A percentile compares a stretch with the other conserved stretches of the same genome.
Evolutionary conservation across 345 rosid species (phyloP).

Genomic region (Gossypium stocksii): DNA sequence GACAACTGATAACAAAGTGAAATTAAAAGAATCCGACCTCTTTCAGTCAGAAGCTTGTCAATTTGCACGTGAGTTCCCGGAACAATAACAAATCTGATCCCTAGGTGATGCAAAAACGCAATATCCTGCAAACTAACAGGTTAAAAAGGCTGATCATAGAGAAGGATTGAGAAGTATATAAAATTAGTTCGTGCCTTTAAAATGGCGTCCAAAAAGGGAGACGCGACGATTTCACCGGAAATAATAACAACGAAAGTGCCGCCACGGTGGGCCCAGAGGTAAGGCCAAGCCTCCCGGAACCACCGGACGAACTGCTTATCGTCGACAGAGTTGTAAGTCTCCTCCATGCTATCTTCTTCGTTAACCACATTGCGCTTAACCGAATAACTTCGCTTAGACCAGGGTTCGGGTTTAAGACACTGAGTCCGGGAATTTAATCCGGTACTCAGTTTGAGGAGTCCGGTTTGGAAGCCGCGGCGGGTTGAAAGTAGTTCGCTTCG

Average conservation of each 20-base stretch:
- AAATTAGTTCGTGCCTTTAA: slow-evolving; percentile 49
- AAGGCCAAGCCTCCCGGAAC: slow-evolving; percentile 99
- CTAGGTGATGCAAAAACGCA: slow-evolving; percentile 86
- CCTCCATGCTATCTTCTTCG: slow-evolving; percentile 35
- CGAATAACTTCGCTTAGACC: slow-evolving; percentile 7
- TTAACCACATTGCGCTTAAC: slow-evolving; percentile 31
- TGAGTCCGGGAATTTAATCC: background rate
- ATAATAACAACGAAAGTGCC: slow-evolving; percentile 67
- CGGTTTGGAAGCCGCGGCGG: background rate
- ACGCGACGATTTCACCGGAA: slow-evolving; percentile 58
- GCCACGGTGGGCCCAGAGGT: slow-evolving; percentile 83
- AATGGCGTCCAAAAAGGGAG: slow-evolving; percentile 57
- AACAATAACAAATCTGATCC: slow-evolving; percentile 74
- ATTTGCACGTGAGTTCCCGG: slow-evolving; percentile 90
- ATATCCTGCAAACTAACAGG: slow-evolving; percentile 57
- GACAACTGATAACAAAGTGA: background rate
- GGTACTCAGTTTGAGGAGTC: background rate
- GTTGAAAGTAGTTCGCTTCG: background rate
- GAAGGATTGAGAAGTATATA: slow-evolving; percentile 17
- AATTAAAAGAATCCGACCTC: slow-evolving; percentile 32
- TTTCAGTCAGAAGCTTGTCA: slow-evolving; percentile 70
- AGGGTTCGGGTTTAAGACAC: slow-evolving; percentile 3
- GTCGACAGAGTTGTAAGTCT: slow-evolving; percentile 38
- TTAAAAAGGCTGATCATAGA: background rate
- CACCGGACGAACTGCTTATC: slow-evolving; percentile 76